Base-by-base conservation (phyloP, 2,329 filamentous ascomycete species). In the Juglanconis oblonga region DNA sequence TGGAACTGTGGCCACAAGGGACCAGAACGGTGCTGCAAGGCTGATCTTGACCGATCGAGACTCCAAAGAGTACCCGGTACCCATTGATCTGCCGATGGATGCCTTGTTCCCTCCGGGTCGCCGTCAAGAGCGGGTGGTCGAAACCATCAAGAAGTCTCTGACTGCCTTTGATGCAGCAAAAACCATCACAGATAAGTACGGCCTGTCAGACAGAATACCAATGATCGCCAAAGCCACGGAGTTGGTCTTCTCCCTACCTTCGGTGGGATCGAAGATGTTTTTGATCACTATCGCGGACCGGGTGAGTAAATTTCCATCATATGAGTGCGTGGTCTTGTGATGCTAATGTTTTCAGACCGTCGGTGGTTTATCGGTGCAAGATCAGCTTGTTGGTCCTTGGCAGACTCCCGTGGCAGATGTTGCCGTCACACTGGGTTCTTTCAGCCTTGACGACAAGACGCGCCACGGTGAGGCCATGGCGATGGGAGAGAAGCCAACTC, bases 331-430 rank as follows among this genome's bases (percentile, higher is more conserved):
- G 35, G 10, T 9, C 13, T 5, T 8, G 40, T 7, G 5, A 35
- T 56, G 29, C 53, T 62, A 17, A 62, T 17, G 11, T 32, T 14
- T 36, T 10, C 29, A 62, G 64, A 92, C 90, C 33, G 93, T 98
- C 35, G 94, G 94, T 65, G 95, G 94, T 54, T 81, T 98, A 60
- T 92, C 91, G 7, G 87, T 89, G 9, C 86, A 93, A 64, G 95
- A 98, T 71, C 95, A 98, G 74, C 93, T 98, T 86, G 94, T 97
- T 57, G 95, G 95, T 1, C 92, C 91, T 54, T 98, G 94, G 94
- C 95, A 98, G 73, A 90, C 88, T 11, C 95, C 95, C 3, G 92
- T 98, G 13, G 88, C 95, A 4, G 93, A 99, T 73, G 93, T 96
- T 52, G 94, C 92, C 3, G 94, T 98, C 31, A 98, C 94, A 29